Conservation (phyloP, 345 rosid genomes). For the Hirschfeldia incana region DNA sequence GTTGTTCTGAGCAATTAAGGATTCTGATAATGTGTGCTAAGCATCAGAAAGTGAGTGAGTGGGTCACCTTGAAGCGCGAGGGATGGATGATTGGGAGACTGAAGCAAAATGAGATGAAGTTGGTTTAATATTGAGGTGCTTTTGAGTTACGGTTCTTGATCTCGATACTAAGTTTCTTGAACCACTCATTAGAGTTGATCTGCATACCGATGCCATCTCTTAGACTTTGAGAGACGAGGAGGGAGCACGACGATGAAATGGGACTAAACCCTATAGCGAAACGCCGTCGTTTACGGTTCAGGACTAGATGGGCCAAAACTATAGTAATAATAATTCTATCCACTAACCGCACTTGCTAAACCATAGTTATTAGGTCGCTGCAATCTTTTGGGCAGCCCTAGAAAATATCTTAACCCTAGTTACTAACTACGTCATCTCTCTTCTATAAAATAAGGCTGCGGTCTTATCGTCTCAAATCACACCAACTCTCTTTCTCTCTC, state of each 20-base stretch:
- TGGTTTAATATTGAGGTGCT: constrained; percentile 28
- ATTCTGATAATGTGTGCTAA: too few species aligned
- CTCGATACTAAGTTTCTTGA: constrained; percentile 36
- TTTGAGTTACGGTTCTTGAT: constrained; percentile 36
- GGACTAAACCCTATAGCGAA: constrained; percentile 27
- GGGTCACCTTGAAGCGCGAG: constrained; percentile 44
- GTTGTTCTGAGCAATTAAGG: neutral
- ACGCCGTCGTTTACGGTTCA: neutral
- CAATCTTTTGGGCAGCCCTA: neutral
- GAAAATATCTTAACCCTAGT: constrained; percentile 28
- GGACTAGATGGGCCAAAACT: constrained; percentile 1
- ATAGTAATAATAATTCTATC: neutral
- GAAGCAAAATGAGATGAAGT: constrained; percentile 45
- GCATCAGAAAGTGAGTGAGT: neutral
- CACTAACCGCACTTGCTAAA: constrained; percentile 18
- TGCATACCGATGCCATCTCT: constrained; percentile 45
- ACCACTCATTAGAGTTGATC: constrained; percentile 39
- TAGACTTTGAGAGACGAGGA: neutral
- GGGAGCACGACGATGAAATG: neutral
- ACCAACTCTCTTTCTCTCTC: neutral
- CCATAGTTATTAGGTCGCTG: neutral
- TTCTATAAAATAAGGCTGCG: constrained; percentile 30
- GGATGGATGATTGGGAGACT: constrained; percentile 42
- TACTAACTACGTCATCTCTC: constrained; percentile 20
- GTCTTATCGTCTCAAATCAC: constrained; percentile 20